Conservation (phyloP, 2,329 filamentous ascomycete species). For the Ceratocystis smalleyi region DNA sequence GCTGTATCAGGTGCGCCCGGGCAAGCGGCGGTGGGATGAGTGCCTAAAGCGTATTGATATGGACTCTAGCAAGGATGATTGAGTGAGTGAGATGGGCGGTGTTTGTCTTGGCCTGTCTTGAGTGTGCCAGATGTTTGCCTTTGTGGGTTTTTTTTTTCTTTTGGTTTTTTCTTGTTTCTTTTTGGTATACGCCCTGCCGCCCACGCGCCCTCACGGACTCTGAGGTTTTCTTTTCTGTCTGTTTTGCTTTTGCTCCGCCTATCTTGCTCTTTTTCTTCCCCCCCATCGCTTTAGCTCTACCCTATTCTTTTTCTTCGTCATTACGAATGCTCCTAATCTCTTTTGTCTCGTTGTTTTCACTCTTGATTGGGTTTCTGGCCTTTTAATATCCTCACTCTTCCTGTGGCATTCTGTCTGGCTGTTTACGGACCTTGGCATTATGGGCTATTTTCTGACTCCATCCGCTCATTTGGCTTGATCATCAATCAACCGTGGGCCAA, state of each 20-base stretch:
- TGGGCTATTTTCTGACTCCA: too few species aligned
- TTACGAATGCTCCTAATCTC: background rate
- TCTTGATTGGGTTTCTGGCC: background rate
- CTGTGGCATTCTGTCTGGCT: too few species aligned
- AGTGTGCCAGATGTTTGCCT: background rate
- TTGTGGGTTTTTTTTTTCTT: background rate
- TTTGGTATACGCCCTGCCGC: constrained; percentile 7
- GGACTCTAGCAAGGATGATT: constrained; percentile 18
- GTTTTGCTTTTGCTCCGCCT: background rate
- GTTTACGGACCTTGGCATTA: too few species aligned
- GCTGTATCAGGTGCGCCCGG: constrained; percentile 77
- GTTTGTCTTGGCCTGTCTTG: background rate
- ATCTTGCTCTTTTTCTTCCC: background rate
- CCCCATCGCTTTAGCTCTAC: background rate
- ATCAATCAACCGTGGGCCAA: too few species aligned
- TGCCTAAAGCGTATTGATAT: constrained; percentile 29
- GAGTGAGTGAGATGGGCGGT: background rate
- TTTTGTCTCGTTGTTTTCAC: background rate
- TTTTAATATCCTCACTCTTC: background rate
- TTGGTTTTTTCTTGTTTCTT: background rate
- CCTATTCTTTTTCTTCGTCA: background rate
- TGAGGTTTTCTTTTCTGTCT: background rate
- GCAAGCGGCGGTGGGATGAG: constrained; percentile 63
- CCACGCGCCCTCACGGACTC: constrained; percentile 5
- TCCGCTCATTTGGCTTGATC: too few species aligned